A percentile compares a stretch with the other conserved stretches of the same genome.
Evolutionary conservation across 192 early-diverging fungal genomes (phyloP).

Genomic region (Linnemannia hyalina): DNA sequence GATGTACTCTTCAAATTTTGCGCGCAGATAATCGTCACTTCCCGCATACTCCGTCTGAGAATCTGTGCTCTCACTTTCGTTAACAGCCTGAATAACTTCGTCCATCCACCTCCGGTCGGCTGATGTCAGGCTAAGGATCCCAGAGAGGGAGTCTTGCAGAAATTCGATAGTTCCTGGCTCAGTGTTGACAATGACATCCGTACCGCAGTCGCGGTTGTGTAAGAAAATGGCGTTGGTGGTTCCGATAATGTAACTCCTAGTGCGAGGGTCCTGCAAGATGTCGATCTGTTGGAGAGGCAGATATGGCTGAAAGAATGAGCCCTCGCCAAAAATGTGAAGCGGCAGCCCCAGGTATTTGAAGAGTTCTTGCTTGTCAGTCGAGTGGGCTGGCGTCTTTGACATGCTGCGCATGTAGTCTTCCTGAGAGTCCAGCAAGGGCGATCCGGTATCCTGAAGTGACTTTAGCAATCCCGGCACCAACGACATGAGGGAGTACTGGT

Average conservation of each 20-base stretch:
- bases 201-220: slow-evolving; percentile 75
- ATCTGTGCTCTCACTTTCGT: slow-evolving; percentile 67
- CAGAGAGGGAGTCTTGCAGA: slow-evolving; percentile 69
- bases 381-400: slow-evolving; percentile 52
- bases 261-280: slow-evolving; percentile 73
- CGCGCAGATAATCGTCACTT: slow-evolving; percentile 82
- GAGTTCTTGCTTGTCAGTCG: slow-evolving; percentile 59
- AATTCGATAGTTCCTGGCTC: slow-evolving; percentile 82
- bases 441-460: slow-evolving; percentile 62
- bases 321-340: slow-evolving; percentile 70
- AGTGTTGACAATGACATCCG: slow-evolving; percentile 83
- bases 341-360: slow-evolving; percentile 72
- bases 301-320: slow-evolving; percentile 86
- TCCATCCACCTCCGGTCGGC: slow-evolving; percentile 87
- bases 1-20: slow-evolving; percentile 82
- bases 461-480: slow-evolving; percentile 75
- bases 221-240: slow-evolving; percentile 86
- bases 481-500: slow-evolving; percentile 83
- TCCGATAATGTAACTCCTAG: slow-evolving; percentile 80
- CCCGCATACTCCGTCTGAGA: slow-evolving; percentile 79
- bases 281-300: slow-evolving; percentile 88
- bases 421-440: slow-evolving; percentile 60
- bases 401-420: slow-evolving; percentile 56
- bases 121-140: slow-evolving; percentile 68
- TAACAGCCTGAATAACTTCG: slow-evolving; percentile 77